Conservation (phyloP, 305 asterid genomes). For the Stenogyne calaminthoides region DNA sequence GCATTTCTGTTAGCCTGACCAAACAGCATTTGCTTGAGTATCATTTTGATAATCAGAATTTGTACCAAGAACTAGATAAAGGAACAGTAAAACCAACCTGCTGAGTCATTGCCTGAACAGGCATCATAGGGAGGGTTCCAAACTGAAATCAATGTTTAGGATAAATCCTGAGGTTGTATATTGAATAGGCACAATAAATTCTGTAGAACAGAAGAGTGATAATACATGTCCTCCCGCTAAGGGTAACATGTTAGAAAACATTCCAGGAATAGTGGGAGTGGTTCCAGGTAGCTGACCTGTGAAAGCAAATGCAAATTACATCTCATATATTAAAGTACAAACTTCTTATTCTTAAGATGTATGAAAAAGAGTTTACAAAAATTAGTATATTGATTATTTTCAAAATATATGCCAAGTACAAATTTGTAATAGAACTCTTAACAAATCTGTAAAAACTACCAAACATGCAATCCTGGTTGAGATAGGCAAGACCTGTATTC, state of each 20-base stretch:
- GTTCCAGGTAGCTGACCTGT: conserved; percentile 85
- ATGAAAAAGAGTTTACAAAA: conserved; percentile 21
- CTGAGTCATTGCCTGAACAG: conserved; percentile 98
- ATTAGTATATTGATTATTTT: conserved; percentile 7
- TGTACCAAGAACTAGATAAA: conserved; percentile 3
- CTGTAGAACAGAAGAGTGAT: background rate
- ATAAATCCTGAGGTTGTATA: conserved; percentile 12
- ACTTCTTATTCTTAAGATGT: conserved; percentile 26
- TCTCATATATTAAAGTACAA: conserved; percentile 25
- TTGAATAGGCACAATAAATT: background rate
- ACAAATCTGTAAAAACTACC: conserved; percentile 54
- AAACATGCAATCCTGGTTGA: conserved; percentile 88
- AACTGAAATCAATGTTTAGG: conserved; percentile 54
- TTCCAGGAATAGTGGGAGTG: conserved; percentile 71
- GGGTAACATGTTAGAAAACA: conserved; percentile 80
- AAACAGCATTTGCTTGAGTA: conserved; percentile 30
- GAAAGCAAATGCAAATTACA: conserved; percentile 37
- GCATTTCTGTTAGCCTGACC: conserved; percentile 95
- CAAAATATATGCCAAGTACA: conserved; percentile 31
- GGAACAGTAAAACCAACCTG: conserved; percentile 58
- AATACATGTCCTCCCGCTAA: conserved; percentile 77
- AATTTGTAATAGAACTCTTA: conserved; percentile 25
- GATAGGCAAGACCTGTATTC: conserved; percentile 97
- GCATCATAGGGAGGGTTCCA: conserved; percentile 77
- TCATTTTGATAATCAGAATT: conserved; percentile 13